These are phyloP conservation scores for Globisporangium cederbergense DNA, from an alignment of 352 stramenopile genomes.

Conservation along the genomic window DNA sequence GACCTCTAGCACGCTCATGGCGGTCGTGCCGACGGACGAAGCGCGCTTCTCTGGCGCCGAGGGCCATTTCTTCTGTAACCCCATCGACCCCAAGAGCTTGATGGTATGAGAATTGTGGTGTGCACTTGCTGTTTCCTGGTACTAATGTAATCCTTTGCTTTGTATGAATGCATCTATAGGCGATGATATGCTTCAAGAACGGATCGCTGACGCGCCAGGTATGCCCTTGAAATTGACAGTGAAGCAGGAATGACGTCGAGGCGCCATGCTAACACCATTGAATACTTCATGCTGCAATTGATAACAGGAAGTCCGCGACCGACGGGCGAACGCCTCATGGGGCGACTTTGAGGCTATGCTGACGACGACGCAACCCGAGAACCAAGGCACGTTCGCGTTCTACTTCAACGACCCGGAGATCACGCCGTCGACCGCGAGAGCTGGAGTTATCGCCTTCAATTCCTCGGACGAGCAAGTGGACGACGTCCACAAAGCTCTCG, in stretches of 20 bases:
- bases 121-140: neutral
- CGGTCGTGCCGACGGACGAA: conserved; percentile 37
- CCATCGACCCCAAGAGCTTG: conserved; percentile 58
- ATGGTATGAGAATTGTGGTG: conserved; percentile 31
- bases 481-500: conserved; percentile 1
- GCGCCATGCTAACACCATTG: neutral
- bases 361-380: conserved; percentile 33
- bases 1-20: conserved; percentile 65
- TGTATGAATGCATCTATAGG: conserved; percentile 20
- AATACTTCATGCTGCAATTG: neutral
- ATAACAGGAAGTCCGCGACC: conserved; percentile 40
- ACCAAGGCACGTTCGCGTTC: conserved; percentile 46
- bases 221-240: neutral
- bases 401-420: conserved; percentile 72
- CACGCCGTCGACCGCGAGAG: conserved; percentile 41
- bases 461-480: conserved; percentile 23
- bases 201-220: conserved; percentile 68
- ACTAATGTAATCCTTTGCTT: neutral
- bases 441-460: conserved; percentile 48
- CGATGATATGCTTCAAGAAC: conserved; percentile 89
- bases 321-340: conserved; percentile 38
- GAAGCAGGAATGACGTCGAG: neutral
- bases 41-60: conserved; percentile 50
- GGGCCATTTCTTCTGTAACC: conserved; percentile 84
- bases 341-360: conserved; percentile 54